phyloP scores from a whole-genome alignment of 164 flowering plant genomes.

The Cinnamomum micranthum region DNA sequence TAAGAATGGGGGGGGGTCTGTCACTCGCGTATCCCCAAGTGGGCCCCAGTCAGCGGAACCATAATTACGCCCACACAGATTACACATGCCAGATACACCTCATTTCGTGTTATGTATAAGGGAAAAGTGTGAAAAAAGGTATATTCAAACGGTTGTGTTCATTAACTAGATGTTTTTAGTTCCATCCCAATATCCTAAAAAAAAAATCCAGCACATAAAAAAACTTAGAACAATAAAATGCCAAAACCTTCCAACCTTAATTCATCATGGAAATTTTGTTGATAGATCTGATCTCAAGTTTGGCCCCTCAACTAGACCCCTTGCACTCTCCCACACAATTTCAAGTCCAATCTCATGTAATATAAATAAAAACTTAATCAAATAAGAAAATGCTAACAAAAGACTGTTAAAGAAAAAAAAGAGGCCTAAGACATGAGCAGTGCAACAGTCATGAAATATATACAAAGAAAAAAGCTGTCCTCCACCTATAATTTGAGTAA shows the following conservation, averaged over 20 bases:
- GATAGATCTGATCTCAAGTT: constrained; percentile 79
- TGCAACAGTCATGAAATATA: too few relatives aligned
- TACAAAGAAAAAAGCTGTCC: too few relatives aligned
- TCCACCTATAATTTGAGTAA: too few relatives aligned
- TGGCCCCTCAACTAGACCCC: constrained; percentile 83
- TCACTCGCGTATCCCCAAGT: too few relatives aligned
- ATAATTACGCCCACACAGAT: too few relatives aligned
- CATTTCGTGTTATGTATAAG: too few relatives aligned
- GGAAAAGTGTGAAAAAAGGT: too few relatives aligned
- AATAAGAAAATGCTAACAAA: not conserved
- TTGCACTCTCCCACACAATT: constrained; percentile 85
- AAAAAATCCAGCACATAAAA: not conserved
- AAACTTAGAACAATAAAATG: not conserved
- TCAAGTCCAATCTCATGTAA: constrained; percentile 4
- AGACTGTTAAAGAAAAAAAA: not conserved
- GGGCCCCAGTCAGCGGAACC: too few relatives aligned
- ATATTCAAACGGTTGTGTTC: too few relatives aligned
- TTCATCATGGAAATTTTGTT: constrained; percentile 77
- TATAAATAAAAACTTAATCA: not conserved
- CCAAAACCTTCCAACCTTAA: constrained; percentile 50
- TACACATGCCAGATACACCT: too few relatives aligned
- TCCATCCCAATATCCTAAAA: not conserved
- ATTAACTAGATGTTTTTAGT: too few relatives aligned
- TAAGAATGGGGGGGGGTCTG: too few relatives aligned
- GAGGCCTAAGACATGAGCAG: not conserved